Conservation (phyloP, 139 green algal genomes). For the Chlamydomonas sp. region DNA sequence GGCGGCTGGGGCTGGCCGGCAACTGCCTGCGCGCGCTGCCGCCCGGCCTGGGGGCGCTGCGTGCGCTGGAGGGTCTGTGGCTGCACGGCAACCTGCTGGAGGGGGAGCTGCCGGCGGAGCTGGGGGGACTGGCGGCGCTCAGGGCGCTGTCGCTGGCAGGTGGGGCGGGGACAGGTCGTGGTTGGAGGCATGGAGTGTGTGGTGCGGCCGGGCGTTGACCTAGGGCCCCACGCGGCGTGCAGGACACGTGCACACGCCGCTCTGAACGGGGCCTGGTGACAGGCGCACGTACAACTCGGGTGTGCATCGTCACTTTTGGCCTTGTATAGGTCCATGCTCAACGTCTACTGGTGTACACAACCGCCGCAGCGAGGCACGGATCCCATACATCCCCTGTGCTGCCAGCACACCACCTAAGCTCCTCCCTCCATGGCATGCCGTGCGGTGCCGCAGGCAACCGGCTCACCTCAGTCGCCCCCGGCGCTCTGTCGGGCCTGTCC, state of each 20-base stretch:
- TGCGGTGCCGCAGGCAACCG: conserved; percentile 16
- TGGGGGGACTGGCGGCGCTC: conserved; percentile 44
- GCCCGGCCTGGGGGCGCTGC: conserved; percentile 49
- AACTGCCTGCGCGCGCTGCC: conserved; percentile 74
- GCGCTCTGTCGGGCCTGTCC: conserved; percentile 48
- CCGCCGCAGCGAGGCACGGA: too few species aligned
- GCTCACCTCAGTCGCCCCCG: background rate
- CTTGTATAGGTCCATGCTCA: too few species aligned
- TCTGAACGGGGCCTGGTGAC: too few species aligned
- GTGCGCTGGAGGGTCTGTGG: conserved; percentile 62
- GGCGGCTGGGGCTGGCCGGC: conserved; percentile 66
- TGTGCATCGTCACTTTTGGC: too few species aligned
- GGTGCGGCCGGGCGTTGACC: too few species aligned
- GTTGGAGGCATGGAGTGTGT: background rate
- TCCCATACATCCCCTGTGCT: too few species aligned
- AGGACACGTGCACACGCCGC: too few species aligned
- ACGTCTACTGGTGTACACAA: too few species aligned
- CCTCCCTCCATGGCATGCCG: too few species aligned
- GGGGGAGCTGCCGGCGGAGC: conserved; percentile 49
- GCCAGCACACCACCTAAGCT: too few species aligned
- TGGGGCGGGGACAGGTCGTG: background rate
- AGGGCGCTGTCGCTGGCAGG: conserved; percentile 41
- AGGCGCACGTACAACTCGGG: too few species aligned
- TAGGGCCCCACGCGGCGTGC: too few species aligned
- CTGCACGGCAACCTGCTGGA: conserved; percentile 76